Evolutionary conservation across 371 early-diverging fungal species (phyloP), one percentile per base, ranked within the genome.

Genomic region (Coemansia sp.): DNA sequence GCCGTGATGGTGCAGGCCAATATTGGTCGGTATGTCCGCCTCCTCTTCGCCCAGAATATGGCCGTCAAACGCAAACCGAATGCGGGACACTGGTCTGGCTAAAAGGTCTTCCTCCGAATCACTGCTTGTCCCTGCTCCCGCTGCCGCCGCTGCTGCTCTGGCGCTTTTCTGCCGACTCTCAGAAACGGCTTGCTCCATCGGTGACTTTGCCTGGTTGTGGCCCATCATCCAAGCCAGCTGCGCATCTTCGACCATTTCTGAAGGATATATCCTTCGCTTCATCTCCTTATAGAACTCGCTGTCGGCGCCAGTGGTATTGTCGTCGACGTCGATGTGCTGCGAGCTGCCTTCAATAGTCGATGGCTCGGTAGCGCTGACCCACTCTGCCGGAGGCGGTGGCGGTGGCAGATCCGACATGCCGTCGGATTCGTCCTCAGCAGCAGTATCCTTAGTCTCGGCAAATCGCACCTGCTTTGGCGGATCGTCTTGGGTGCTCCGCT

Each of bases 1-100:
- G 5, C 94, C 94, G 66, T 95, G 96, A 68, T 95, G 95, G 78
- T 94, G 92, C 5, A 95, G 79, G 3, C 92, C 95, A 1, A 77
- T 67, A 60, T 87, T 81, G 0, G 79, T 67, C 2, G 92, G 88
- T 2, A 88, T 70, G 2, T 87, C 82, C 1, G 60, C 64, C 18
- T 60, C 57, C 1, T 77, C 77, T 10, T 72, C 68, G 52, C 82
- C 83, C n/a, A 93, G 63, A 1, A 88, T 72, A 16, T 75, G 67
- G 12, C 94, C 96, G 37, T 86, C 77, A 39, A 94, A 88, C 59
- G 90, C 92, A 66, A 93, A 94, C 36, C 94, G 83, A 29, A 78
- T 65, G 11, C 76, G 76, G 0, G 84, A 46, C 2, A 59, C 40
- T 1, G 66, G 60, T 38, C 55, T 66, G 8, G 49, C 52, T 46